These are phyloP conservation scores for Brettanomyces nanus DNA, from an alignment of 805 yeast genomes.

Conservation along the genomic window DNA sequence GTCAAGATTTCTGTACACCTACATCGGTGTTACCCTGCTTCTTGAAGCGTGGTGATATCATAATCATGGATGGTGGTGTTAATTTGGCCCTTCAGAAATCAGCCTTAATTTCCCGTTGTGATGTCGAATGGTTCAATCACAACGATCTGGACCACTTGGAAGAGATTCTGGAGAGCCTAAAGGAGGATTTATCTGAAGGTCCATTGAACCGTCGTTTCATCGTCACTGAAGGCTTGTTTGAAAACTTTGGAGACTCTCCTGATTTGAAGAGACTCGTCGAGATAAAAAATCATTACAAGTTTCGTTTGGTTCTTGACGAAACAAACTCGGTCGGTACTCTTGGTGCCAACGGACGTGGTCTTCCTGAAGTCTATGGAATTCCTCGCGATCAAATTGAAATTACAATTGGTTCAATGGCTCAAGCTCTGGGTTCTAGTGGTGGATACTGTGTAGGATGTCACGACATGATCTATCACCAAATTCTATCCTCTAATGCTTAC, in stretches of 20 bases:
- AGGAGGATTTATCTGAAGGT: conserved; percentile 52
- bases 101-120: conserved; percentile 75
- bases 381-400: conserved; percentile 71
- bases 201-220: conserved; percentile 87
- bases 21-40: conserved; percentile 89
- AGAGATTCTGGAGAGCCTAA: conserved; percentile 50
- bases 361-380: conserved; percentile 64
- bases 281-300: conserved; percentile 75
- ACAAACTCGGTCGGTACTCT: conserved; percentile 77
- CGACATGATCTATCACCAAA: conserved; percentile 85
- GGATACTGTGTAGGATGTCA: conserved; percentile 86
- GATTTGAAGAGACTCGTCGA: conserved; percentile 60
- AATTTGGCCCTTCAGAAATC: conserved; percentile 82
- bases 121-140: conserved; percentile 76
- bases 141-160: conserved; percentile 83
- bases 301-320: conserved; percentile 83
- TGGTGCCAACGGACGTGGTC: conserved; percentile 81
- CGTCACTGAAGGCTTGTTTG: conserved; percentile 85
- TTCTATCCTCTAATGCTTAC: conserved; percentile 82
- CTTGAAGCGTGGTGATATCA: conserved; percentile 88
- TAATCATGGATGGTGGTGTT: conserved; percentile 77
- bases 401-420: conserved; percentile 81
- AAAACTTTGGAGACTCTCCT: conserved; percentile 72
- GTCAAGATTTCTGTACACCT: conserved; percentile 86
- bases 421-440: conserved; percentile 77